phyloP scores from a whole-genome alignment of 2,329 filamentous ascomycete species.

The Pseudogymnoascus sp. region DNA sequence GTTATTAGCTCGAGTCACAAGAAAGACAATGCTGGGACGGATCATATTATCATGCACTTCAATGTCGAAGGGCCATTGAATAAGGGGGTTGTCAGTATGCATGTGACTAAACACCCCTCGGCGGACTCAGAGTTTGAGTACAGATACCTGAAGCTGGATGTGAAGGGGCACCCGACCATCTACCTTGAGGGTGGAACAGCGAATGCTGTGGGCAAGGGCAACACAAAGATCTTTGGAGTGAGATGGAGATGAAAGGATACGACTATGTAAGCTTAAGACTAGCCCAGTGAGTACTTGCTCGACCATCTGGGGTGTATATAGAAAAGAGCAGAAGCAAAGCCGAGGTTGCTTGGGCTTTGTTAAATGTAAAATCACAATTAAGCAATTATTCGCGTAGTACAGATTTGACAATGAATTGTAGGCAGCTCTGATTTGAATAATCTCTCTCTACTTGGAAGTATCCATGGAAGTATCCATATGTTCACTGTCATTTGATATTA shows the following conservation, averaged over 20 bases:
- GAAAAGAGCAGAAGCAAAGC: conserved; percentile 5
- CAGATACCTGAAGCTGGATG: conserved; percentile 70
- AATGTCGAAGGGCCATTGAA: conserved; percentile 73
- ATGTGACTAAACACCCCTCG: conserved; percentile 62
- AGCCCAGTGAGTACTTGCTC: conserved; percentile 3
- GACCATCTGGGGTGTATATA: conserved; percentile 5
- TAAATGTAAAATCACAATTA: conserved; percentile 2
- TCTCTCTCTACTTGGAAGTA: neutral
- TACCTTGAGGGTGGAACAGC: conserved; percentile 52
- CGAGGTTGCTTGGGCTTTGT: neutral
- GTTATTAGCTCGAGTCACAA: conserved; percentile 52
- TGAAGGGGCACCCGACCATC: conserved; percentile 59
- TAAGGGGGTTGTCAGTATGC: conserved; percentile 65
- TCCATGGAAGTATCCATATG: neutral
- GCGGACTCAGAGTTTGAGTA: conserved; percentile 72
- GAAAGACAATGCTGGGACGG: conserved; percentile 65
- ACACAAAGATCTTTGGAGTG: conserved; percentile 28
- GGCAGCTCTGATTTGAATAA: neutral
- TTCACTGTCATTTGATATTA: neutral
- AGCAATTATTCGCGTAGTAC: neutral
- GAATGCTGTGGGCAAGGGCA: conserved; percentile 22
- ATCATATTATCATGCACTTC: conserved; percentile 81
- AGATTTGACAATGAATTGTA: neutral
- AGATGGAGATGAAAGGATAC: conserved; percentile 11
- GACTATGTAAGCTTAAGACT: neutral